Evolutionary conservation across 108 stramenopile genomes (phyloP), one percentile per base, ranked within the genome.

Genomic region (Craspedostauros australis): DNA sequence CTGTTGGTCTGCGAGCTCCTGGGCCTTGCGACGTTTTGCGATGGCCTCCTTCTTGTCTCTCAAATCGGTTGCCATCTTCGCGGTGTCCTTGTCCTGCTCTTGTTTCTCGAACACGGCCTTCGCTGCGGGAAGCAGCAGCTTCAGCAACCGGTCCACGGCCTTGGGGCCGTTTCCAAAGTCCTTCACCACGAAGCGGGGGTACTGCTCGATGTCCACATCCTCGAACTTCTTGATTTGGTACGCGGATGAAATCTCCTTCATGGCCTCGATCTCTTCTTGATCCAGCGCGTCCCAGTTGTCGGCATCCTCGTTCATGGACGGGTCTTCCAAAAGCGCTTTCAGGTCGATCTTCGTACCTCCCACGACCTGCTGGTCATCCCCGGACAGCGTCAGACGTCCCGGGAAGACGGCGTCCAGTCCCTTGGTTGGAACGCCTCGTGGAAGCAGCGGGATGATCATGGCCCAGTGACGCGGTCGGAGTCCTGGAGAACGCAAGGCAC

Each of bases 201-300:
- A 84, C 39, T 73, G 68, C 46, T 60, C 54, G 19, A 81, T 52
- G 46, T 92, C 86, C 44, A 80, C 67, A 39, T 88, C 91, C 50
- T 67, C 60, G 48, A 88, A 53, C n/a, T 46, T 64, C 47, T 66
- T 72, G 5, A 91, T 74, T 37, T 53, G 66, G 16, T 72, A 68
- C 21, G 85, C 84, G 12, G 86, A 88, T 7, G 82, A 76, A 44
- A 84, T 84, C 58, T 86, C 84, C 50, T 84, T 79, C 77, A 86
- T 79, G 8, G 84, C 82, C 60, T 91, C 91, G 8, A 79, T 73
- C 44, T 86, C 91, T 69, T 93, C 87, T 65, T 89, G 62, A 50
- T 88, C 91, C 37, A 84, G 41, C 19, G 80, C 75, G 64, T 88
- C 91, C 84, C 84, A 88, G 48, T 80, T 81, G 60, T 92, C 91